Percentiles rank a stretch among this genome's conserved stretches.
These are phyloP conservation scores for Elaeis oleifera DNA, from an alignment of 202 grass and related monocot species.

Conservation along the genomic window DNA sequence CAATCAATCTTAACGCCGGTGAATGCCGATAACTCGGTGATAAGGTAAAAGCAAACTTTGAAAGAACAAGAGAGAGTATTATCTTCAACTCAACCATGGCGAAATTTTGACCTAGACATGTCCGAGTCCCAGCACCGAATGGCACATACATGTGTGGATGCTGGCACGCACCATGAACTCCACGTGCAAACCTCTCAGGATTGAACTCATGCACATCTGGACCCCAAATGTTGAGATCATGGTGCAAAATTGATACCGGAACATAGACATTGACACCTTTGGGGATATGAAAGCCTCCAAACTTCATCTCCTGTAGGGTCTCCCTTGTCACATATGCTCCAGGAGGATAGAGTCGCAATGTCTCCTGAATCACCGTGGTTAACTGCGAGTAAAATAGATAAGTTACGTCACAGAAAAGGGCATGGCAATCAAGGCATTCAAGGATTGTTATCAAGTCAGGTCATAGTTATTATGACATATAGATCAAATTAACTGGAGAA, in stretches of 20 bases:
- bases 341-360: constrained; percentile 74
- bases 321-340: constrained; percentile 82
- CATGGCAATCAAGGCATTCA: too few relatives aligned
- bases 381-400: constrained; percentile 36
- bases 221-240: constrained; percentile 77
- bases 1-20: constrained; percentile 67
- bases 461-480: too few relatives aligned
- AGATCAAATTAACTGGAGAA: too few relatives aligned
- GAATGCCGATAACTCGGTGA: constrained; percentile 61
- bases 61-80: constrained; percentile 62
- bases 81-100: constrained; percentile 87
- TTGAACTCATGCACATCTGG: constrained; percentile 83
- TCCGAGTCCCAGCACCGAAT: constrained; percentile 76
- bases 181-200: constrained; percentile 60
- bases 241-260: constrained; percentile 74
- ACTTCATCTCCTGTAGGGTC: constrained; percentile 52
- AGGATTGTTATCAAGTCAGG: too few relatives aligned
- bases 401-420: not conserved
- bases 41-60: constrained; percentile 60
- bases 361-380: constrained; percentile 94
- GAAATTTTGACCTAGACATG: constrained; percentile 89
- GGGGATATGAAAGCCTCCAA: constrained; percentile 62
- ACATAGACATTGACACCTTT: constrained; percentile 94
- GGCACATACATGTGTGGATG: constrained; percentile 70
- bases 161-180: constrained; percentile 34